phyloP scores from a whole-genome alignment of 495 filamentous ascomycete species.

The Aspergillus affinis region DNA sequence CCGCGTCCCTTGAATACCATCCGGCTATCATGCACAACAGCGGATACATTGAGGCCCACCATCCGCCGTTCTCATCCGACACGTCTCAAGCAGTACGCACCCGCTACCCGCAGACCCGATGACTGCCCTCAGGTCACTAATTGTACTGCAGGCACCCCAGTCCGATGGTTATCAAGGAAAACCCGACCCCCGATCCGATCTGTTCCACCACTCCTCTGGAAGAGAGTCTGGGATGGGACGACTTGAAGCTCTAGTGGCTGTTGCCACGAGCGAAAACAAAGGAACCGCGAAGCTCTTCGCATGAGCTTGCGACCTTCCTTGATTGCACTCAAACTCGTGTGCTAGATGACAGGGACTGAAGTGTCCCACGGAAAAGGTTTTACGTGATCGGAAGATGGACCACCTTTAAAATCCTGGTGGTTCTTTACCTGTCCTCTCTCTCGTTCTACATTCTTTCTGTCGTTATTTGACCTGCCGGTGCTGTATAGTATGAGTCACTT shows the following conservation, averaged over 20 bases:
- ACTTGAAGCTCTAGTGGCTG: conserved; percentile 83
- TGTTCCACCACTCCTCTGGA: conserved; percentile 30
- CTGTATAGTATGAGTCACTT: conserved; percentile 15
- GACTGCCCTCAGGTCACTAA: conserved; percentile 36
- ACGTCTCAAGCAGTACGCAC: conserved; percentile 43
- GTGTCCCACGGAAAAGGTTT: background rate
- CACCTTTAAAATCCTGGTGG: too few species aligned
- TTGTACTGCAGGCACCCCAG: conserved; percentile 41
- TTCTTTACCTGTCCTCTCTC: background rate
- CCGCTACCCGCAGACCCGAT: conserved; percentile 30
- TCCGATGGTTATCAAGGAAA: conserved; percentile 37
- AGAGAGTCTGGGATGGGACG: conserved; percentile 60
- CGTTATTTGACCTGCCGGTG: conserved; percentile 14
- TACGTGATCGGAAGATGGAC: background rate
- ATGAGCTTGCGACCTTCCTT: conserved; percentile 14
- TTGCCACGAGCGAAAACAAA: conserved; percentile 80
- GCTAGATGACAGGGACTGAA: background rate
- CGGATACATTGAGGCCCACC: conserved; percentile 57
- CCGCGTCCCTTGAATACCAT: conserved; percentile 60
- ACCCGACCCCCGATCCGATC: conserved; percentile 32
- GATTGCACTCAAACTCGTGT: background rate
- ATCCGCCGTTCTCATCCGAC: conserved; percentile 44
- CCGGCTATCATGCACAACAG: conserved; percentile 66
- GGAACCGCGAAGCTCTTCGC: conserved; percentile 48
- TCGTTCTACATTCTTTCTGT: conserved; percentile 12